Evolutionary conservation across 2,329 filamentous ascomycete species (phyloP), one percentile per base, ranked within the genome.

Genomic region (Xylaria sp.): DNA sequence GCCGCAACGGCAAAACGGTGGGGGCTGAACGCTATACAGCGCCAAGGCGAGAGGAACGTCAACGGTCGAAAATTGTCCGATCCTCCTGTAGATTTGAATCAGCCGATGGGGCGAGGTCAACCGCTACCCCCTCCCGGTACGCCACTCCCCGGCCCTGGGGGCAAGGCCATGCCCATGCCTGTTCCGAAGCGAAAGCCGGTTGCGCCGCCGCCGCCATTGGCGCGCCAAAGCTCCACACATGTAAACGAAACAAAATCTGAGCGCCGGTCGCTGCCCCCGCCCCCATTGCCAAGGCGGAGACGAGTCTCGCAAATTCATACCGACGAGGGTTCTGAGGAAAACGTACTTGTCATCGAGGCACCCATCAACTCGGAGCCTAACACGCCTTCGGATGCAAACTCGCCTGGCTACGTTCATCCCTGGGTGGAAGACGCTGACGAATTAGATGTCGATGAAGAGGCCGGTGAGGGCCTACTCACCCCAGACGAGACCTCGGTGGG

Each of bases 51-150:
- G 4, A 64, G 55, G 39, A 67, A 60, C 20, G 50, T 56, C 7
- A 64, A 69, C 38, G 65, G 65, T 21, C 64, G 66, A 22, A 70
- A 69, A 47, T 52, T 66, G 13, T 67, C 69, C 5, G 68, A 71
- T 48, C 60, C 67, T 19, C 63, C 62, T 1, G 56, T 70, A 13
- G 68, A 71, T 44, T 56, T 70, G 8, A 71, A 68, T 49, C 65
- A 68, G 45, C 69, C 69, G 19, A 71, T 71, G 69, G 69, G 69
- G 13, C 66, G 69, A 7, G 69, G 69, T 6, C 68, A 70, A 17
- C 69, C 69, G 1, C 53, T 71, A 2, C 69, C 69, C 4, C 68
- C 69, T 7, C 68, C 69, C 0, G 69, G 68, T 8, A 69, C 63
- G 4, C 69, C 69, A 9, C 61, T 71, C 11, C 69, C 69, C 1